These are phyloP conservation scores for Lipomyces yamanashiensis DNA, from an alignment of 805 yeast genomes.

Conservation along the genomic window DNA sequence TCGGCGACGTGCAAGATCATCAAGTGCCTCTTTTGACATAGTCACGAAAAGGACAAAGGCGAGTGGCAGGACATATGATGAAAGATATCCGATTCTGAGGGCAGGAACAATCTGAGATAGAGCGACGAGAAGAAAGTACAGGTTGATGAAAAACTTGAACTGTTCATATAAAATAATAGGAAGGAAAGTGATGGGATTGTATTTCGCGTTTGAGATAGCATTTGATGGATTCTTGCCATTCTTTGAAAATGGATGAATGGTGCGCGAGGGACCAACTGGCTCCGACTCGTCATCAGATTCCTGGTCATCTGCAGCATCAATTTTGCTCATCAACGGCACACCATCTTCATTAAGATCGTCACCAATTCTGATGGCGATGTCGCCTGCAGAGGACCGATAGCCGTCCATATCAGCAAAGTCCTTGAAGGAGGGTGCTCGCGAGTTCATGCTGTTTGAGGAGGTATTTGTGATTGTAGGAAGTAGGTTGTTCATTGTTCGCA, in stretches of 20 bases:
- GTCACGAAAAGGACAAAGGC: conserved; percentile 92
- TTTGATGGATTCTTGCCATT: conserved; percentile 56
- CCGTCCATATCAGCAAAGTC: conserved; percentile 32
- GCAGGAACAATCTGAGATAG: conserved; percentile 90
- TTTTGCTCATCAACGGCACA: conserved; percentile 36
- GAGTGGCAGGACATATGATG: conserved; percentile 91
- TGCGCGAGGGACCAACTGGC: conserved; percentile 31
- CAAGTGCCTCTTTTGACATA: conserved; percentile 93
- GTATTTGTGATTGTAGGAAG: conserved; percentile 1
- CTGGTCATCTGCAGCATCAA: conserved; percentile 25
- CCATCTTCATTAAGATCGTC: conserved; percentile 34
- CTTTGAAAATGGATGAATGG: conserved; percentile 28
- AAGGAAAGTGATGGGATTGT: conserved; percentile 81
- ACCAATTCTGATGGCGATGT: conserved; percentile 35
- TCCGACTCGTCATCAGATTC: conserved; percentile 29
- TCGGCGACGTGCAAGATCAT: conserved; percentile 86
- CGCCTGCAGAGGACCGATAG: conserved; percentile 28
- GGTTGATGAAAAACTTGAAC: conserved; percentile 93
- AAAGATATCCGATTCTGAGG: conserved; percentile 87
- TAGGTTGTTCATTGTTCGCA: conserved; percentile 31
- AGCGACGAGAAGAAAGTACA: conserved; percentile 90
- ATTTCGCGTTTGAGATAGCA: conserved; percentile 91
- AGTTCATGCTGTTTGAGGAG: conserved; percentile 13
- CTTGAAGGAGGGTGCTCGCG: conserved; percentile 31
- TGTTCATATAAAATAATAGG: conserved; percentile 93